Base-by-base conservation (phyloP, 768 basidiomycete genomes). In the Cubamyces lactineus region DNA sequence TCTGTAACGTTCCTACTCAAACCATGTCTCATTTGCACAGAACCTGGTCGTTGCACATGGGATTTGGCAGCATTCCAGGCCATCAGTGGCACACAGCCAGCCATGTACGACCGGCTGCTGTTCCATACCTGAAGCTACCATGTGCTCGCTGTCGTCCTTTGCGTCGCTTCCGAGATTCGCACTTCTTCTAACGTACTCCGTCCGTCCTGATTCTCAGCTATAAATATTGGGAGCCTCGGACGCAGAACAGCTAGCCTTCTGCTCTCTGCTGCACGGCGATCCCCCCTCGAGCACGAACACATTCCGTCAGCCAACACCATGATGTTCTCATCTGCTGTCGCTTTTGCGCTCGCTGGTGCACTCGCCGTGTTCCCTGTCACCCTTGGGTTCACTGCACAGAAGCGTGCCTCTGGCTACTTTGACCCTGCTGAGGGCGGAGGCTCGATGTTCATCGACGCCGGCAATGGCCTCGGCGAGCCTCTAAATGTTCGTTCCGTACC, bases 381-480 rank as follows among this genome's bases (percentile, higher is more conserved):
- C 17, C 17, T 59, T 11, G 45, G 45, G 11, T 23, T 42, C 12
- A 17, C 15, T 19, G 41, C 21, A 26, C 56, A 57, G 19, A 51
- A 53, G 19, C 57, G 59, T 15, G 53, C 50, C 43, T 1, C 72
- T 7, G 72, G 70, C 8, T 83, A 72, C 63, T 72, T 75, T 38
- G 49, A 76, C 34, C 82, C 82, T 0, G 61, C 64, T 4, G 6
- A 16, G 0, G 65, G 59, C 1, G 83, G 80, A 0, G 81, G 82
- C 3, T 82, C 82, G 2, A 75, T 77, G 77, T 75, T 83, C 40
- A 70, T 73, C 47, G 65, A 77, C 30, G 73, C 81, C 16, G 69
- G 70, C 11, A 48, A 71, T 23, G 79, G 77, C 51, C 70, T 75
- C 4, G 83, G 78, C 12, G 79, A 77, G 70, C 77, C 80, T 15